Conservation (phyloP, 352 stramenopile species). For the Globisporangium acanthophoron region DNA sequence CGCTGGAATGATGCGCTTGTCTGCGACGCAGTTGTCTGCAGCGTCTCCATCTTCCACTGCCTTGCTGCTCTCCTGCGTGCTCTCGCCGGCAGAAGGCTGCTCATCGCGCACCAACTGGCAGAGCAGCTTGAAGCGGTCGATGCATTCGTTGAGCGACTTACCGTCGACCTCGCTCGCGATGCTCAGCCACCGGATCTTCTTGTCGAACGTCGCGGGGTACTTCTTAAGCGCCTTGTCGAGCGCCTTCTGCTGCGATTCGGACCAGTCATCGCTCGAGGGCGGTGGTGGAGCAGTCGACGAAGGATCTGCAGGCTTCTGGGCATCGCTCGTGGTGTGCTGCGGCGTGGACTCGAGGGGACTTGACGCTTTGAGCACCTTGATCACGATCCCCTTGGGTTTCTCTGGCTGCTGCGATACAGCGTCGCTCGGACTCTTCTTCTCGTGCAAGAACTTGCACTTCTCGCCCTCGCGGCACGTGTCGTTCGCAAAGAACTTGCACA, state of each 20-base stretch:
- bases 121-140: conserved; percentile 73
- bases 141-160: conserved; percentile 76
- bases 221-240: conserved; percentile 67
- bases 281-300: not conserved
- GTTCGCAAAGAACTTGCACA: conserved; percentile 44
- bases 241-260: conserved; percentile 49
- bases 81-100: not conserved
- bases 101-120: conserved; percentile 38
- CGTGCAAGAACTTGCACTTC: conserved; percentile 20
- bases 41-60: conserved; percentile 13
- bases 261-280: conserved; percentile 35
- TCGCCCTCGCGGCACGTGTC: conserved; percentile 49
- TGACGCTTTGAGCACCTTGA: conserved; percentile 9
- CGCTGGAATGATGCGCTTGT: conserved; percentile 46
- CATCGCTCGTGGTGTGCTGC: not conserved
- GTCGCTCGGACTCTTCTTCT: not conserved
- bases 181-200: conserved; percentile 54
- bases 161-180: conserved; percentile 63
- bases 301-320: not conserved
- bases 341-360: not conserved
- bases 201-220: conserved; percentile 69
- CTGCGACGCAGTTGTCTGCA: conserved; percentile 3
- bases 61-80: not conserved
- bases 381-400: conserved; percentile 4
- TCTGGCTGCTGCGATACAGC: not conserved